Base-by-base conservation (phyloP, 345 rosid genomes). In the Eucalyptus cloeziana region DNA sequence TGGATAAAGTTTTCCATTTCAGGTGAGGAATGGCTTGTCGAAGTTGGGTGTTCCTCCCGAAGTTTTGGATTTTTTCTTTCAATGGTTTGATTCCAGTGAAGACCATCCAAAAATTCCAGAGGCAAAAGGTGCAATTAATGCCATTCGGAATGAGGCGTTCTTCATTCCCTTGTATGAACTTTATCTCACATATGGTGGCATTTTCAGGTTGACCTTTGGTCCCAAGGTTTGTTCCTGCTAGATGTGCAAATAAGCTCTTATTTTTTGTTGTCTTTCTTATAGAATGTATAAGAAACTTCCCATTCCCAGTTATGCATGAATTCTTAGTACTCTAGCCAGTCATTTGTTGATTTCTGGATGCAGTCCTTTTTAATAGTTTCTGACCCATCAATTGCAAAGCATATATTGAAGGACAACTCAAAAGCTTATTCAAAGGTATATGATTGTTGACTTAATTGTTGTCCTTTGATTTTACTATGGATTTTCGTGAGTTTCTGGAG, bases 281-380 rank as follows among this genome's bases (percentile, higher is more conserved):
- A 40, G 27, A 69, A 86, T 13, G 19, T 86, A 21, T 51, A 37
- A 86, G 80, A 51, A 52, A 6, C 17, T 10, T 47, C n/a, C 64
- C 62, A 58, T 15, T 86, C 43, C 67, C 87, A 50, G 15, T 86
- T 86, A 50, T 52, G 45, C 45, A 15, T 11, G 47, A 17, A 64
- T 8, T 81, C 60, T 21, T 76, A 27, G 64, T 37, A 21, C 67
- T 91, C 88, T 81, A 45, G 9, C 56, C 33, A 87, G 54, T 49
- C 79, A n/a, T 79, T 88, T 87, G 60, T 76, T 89, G 62, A 58
- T 87, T 90, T 91, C 45, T 90, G 85, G 83, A 88, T 85, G 91
- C 96, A 97, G 99, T 96, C 98, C 4, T 94, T 97, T 93, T 91
- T 97, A 91, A 96, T 97, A 83, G 99, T 97, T 47, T 97, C 99